Percentiles rank a stretch among this genome's conserved stretches.
Evolutionary conservation across 257 asterid species (phyloP).

Genomic region (Rehmannia glutinosa): DNA sequence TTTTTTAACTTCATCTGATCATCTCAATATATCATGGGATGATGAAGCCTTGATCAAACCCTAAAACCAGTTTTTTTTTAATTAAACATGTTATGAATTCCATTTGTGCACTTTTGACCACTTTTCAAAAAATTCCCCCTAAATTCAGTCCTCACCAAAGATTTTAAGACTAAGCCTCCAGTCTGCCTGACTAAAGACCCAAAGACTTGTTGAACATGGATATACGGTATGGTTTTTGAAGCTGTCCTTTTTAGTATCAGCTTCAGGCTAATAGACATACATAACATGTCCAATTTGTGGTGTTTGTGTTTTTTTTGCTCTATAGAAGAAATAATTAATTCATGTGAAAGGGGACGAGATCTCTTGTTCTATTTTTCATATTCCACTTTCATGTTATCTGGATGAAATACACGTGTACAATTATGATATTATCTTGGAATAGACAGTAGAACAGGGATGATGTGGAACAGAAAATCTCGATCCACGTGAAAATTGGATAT

Average conservation of each 20-base stretch:
- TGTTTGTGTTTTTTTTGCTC: background rate
- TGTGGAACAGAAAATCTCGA: no score
- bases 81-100: background rate
- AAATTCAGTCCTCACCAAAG: no score
- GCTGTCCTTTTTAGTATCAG: constrained; percentile 44
- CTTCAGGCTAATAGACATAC: constrained; percentile 18
- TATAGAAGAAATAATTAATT: background rate
- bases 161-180: no score
- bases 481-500: no score
- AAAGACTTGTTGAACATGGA: no score
- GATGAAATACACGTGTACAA: no score
- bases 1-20: constrained; percentile 26
- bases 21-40: constrained; percentile 35
- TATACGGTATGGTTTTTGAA: constrained; percentile 10
- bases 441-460: no score
- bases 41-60: constrained; percentile 23
- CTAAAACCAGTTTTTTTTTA: background rate
- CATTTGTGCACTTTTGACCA: constrained; percentile 16
- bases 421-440: no score
- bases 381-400: no score
- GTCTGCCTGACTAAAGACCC: no score
- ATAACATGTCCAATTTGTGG: constrained; percentile 10
- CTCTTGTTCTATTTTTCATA: no score
- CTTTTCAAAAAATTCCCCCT: no score
- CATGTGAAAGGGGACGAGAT: constrained; percentile 18